Evolutionary conservation across 805 yeast species (phyloP), one percentile per base, ranked within the genome.

Genomic region (Metschnikowia chrysomelidarum): DNA sequence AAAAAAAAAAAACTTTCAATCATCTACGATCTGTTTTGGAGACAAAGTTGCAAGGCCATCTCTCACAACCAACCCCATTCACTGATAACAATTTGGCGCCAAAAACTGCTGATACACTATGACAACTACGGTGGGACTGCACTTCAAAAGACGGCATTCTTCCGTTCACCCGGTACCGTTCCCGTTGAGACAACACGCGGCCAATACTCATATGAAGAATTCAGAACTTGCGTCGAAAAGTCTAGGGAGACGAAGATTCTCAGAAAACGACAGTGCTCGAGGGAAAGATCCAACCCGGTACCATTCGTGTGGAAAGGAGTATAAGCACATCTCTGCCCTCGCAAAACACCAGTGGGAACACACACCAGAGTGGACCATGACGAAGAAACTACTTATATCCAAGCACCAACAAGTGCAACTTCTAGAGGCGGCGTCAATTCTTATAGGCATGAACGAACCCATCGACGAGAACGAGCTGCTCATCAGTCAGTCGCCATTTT

Each of bases 261-360:
- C 86, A 31, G 95, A 86, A 57, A 95, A 95, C 30, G 94, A 85
- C 55, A 77, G 87, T 3, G 94, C 94, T 15, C 64, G 95, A 30
- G 68, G 84, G 31, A 87, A 86, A 57, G 94, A 87, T 54, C 89
- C 83, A 53, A 71, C 87, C 44, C 80, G 80, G 51, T 87, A 95
- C 64, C 94, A 87, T 58, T 87, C 93, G 4, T 87, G 96, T 51
- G 95, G 95, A 3, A 87, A 87, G 59, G 94, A 93, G 15, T 87
- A 87, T 57, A 87, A 86, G 56, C 96, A 87, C 62, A 82, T 87
- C 5, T 80, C 88, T 1, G 81, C 89, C n/a, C 69, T 86, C 41
- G 93, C 94, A 2, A 86, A 86, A 58, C 95, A 86, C 61, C 62
- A 87, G 24, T 87, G 95, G 95, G 96, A 87, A 54, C 96, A 87